These are phyloP conservation scores for Sugiyamaella neomexicana DNA, from an alignment of 1,139 yeast genomes.

Conservation along the genomic window DNA sequence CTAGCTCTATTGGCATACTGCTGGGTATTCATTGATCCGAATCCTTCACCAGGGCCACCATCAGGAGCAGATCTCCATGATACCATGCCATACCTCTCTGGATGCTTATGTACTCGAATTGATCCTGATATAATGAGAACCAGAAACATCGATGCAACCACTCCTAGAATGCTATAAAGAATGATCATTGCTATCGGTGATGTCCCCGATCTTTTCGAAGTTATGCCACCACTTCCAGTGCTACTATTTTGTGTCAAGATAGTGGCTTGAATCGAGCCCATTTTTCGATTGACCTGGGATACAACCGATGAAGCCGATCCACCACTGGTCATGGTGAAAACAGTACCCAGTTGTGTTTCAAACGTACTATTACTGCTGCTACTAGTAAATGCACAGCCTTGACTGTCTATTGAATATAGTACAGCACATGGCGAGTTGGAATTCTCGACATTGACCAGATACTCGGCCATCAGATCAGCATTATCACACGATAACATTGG, in stretches of 20 bases:
- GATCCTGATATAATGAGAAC: slow-evolving; percentile 40
- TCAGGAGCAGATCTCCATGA: slow-evolving; percentile 16
- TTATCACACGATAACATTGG: slow-evolving; percentile 39
- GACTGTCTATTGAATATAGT: slow-evolving; percentile 32
- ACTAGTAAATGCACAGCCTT: slow-evolving; percentile 32
- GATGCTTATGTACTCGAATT: slow-evolving; percentile 40
- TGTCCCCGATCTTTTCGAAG: slow-evolving; percentile 17
- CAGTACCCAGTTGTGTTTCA: slow-evolving; percentile 36
- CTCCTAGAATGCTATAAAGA: slow-evolving; percentile 37
- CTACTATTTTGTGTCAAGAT: slow-evolving; percentile 25
- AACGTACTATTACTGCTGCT: slow-evolving; percentile 26
- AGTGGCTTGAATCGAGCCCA: slow-evolving; percentile 24
- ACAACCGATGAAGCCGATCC: slow-evolving; percentile 32
- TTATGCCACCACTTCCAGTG: slow-evolving; percentile 4
- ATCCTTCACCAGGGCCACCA: slow-evolving; percentile 20
- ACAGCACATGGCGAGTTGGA: slow-evolving; percentile 37
- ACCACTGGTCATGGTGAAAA: slow-evolving; percentile 34
- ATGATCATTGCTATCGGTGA: slow-evolving; percentile 38
- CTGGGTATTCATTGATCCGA: slow-evolving; percentile 24
- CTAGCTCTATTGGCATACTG: slow-evolving; percentile 34
- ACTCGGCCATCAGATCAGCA: slow-evolving; percentile 27
- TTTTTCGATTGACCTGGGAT: slow-evolving; percentile 26
- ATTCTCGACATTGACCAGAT: slow-evolving; percentile 29
- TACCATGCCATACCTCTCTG: slow-evolving; percentile 40
- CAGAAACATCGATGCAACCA: slow-evolving; percentile 37